Evolutionary conservation across 805 yeast species (phyloP), one percentile per base, ranked within the genome.

Genomic region (Ogataea pilisensis): DNA sequence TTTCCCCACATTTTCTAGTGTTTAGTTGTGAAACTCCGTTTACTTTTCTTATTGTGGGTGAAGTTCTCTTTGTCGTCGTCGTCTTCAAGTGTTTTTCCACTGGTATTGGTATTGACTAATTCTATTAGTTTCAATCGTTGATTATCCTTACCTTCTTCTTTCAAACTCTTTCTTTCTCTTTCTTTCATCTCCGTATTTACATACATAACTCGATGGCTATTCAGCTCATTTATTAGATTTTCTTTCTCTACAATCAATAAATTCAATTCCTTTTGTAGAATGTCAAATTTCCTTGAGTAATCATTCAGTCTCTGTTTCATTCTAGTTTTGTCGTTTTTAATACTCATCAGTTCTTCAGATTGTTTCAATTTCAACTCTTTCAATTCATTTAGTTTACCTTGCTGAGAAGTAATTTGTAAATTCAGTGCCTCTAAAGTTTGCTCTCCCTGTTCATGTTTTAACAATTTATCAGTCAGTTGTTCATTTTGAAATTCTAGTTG

Each of bases 151-250:
- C 14, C 29, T 9, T 27, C 13, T 9, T 27, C 29, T 9, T 8
- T 9, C 13, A 8, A 17, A 19, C 19, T 20, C 21, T 34, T 12
- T 6, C 14, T 22, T 16, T 17, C 19, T 12, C 7, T 19, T 34
- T 25, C 22, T 22, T 13, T 24, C 11, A 22, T 16, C 19, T 26
- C 19, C 16, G n/a, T 26, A 11, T 18, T 25, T 18, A 25, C 24
- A n/a, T 18, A 25, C 6, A 12, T 24, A 24, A 24, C 29, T 21
- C 11, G 14, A 32, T 27, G 29, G 13, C 13, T 22, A 21, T 35
- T 35, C 28, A 50, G 34, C 11, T 37, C 41, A 22, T 38, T 33
- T 20, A 48, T 31, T 19, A 50, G 35, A 26, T 36, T 34, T 35
- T 41, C 44, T 31, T 48, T 48, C 6, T 27, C 37, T 5, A 37